A percentile compares a stretch with the other conserved stretches of the same genome.
These are phyloP conservation scores for Boletus albobrunnescens DNA, from an alignment of 1,284 basidiomycete genomes.

Conservation along the genomic window DNA sequence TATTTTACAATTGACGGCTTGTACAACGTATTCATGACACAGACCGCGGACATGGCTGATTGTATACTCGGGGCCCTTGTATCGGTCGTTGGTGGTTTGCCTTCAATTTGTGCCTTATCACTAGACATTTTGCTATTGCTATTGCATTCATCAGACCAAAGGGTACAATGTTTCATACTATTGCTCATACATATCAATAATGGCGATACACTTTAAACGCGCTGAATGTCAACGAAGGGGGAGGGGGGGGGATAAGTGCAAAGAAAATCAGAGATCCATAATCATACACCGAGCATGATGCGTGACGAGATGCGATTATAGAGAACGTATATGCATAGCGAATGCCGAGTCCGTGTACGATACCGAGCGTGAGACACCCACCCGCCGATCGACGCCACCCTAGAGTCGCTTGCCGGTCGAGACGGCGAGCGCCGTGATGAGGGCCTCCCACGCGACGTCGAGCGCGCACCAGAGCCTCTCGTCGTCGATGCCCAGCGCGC, in stretches of 20 bases:
- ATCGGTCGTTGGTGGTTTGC: no score
- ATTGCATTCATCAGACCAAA: not conserved
- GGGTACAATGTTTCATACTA: conserved; percentile 13
- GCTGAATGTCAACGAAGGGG: not conserved
- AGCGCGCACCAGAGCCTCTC: conserved; percentile 51
- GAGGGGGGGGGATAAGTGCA: not conserved
- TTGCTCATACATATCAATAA: conserved; percentile 26
- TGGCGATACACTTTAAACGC: conserved; percentile 2
- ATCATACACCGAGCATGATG: conserved; percentile 21
- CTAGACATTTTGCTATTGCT: no score
- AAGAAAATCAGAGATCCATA: conserved; percentile 4
- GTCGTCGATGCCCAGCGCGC: conserved; percentile 57
- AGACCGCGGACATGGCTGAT: not conserved
- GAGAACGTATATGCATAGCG: conserved; percentile 1
- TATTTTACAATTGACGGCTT: conserved; percentile 3
- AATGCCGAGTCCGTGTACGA: conserved; percentile 11
- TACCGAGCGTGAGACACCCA: not conserved
- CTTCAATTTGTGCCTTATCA: no score
- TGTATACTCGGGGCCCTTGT: no score
- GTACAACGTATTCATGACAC: conserved; percentile 7
- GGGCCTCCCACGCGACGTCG: conserved; percentile 53
- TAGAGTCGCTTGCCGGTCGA: conserved; percentile 23
- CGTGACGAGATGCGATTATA: conserved; percentile 11
- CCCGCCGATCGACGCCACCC: not conserved
- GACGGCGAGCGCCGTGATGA: conserved; percentile 39